Percentiles rank a stretch among this genome's conserved stretches.
phyloP scores from a whole-genome alignment of 2,329 filamentous ascomycete genomes.

The Botrytis cinerea region DNA sequence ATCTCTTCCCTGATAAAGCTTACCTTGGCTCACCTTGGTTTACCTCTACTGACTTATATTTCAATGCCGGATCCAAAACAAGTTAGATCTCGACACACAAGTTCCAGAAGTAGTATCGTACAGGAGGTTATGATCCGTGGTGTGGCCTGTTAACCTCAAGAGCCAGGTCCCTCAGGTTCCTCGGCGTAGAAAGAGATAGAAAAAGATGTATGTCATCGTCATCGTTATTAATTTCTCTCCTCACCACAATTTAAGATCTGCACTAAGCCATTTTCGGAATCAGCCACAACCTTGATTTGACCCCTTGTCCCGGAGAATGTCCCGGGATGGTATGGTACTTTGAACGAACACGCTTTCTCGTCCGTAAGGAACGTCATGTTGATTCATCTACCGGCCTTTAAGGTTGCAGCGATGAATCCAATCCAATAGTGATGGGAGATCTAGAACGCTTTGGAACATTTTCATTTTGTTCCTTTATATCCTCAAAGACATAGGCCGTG shows the following conservation, averaged over 20 bases:
- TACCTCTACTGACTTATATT: background rate
- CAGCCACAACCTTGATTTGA: constrained; percentile 16
- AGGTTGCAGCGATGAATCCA: background rate
- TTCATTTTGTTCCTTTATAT: background rate
- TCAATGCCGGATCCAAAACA: background rate
- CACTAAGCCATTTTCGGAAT: background rate
- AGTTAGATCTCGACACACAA: background rate
- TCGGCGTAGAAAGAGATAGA: background rate
- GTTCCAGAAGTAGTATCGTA: background rate
- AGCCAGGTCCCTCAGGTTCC: background rate
- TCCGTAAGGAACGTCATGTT: background rate
- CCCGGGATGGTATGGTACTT: background rate
- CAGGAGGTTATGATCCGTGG: background rate
- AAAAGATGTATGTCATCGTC: constrained; percentile 1
- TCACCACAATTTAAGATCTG: background rate
- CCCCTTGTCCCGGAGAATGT: background rate
- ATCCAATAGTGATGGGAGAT: background rate
- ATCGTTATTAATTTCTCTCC: background rate
- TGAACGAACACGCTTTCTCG: background rate
- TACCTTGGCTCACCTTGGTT: constrained; percentile 10
- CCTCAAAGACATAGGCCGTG: background rate
- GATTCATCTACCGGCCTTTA: background rate
- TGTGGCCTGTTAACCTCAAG: background rate
- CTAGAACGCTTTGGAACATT: background rate
- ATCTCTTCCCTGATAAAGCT: background rate